phyloP scores from a whole-genome alignment of 129 eudicot species.

The Gnaphalium uliginosum region DNA sequence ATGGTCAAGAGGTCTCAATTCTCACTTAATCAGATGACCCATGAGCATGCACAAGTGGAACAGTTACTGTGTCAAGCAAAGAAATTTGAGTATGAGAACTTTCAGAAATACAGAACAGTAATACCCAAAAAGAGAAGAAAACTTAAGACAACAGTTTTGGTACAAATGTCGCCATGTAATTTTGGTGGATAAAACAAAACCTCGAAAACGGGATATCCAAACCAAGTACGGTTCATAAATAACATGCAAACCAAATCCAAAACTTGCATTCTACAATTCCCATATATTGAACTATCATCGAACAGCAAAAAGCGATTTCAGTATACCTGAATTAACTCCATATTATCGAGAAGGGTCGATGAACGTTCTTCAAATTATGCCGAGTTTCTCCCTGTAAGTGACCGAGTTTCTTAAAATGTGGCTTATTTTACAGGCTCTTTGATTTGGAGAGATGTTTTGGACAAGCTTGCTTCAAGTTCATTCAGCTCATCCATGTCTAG shows the following conservation, averaged over 20 bases:
- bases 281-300: neutral
- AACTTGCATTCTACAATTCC: conserved; percentile 32
- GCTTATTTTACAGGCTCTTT: conserved; percentile 41
- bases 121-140: neutral
- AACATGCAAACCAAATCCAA: conserved; percentile 26
- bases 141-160: conserved; percentile 3
- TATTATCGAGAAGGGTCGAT: conserved; percentile 2
- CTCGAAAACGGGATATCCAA: conserved; percentile 24
- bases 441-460: conserved; percentile 57
- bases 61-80: neutral
- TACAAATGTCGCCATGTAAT: conserved; percentile 17
- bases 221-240: conserved; percentile 1
- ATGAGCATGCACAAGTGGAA: neutral
- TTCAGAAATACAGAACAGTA: neutral
- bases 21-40: neutral
- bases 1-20: too few species aligned
- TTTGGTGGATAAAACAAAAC: conserved; percentile 14
- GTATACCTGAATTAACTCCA: conserved; percentile 20
- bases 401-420: neutral
- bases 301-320: neutral
- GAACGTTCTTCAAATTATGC: conserved; percentile 6
- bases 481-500: conserved; percentile 66
- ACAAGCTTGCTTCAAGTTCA: conserved; percentile 68
- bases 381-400: neutral
- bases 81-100: neutral